Base-by-base conservation (phyloP, 441 rosid genomes). In the Erodium trifolium region DNA sequence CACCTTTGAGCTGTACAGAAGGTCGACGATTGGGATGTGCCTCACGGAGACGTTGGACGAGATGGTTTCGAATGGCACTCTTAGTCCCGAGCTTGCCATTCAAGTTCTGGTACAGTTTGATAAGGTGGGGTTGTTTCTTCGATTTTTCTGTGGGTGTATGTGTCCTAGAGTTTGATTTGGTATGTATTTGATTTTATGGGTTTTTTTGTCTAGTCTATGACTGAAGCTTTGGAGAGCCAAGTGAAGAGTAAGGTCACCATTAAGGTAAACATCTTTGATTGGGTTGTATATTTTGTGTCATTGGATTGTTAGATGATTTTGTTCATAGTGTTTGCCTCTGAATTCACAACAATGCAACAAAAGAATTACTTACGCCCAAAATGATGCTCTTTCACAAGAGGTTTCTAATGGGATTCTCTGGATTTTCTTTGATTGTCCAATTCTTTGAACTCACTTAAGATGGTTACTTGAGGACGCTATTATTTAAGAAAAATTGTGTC, bases 61-160 rank as follows among this genome's bases (percentile, higher is more conserved):
- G 86, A 95, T 95, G 99, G 98, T 95, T 74, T 86, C 81, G 71
- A 89, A 71, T 75, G 91, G 97, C 64, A 89, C 97, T 72, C 93
- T 95, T 62, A 87, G 83, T 76, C 99, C 98, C 4, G 95, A 95
- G 84, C 89, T 92, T 23, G 99, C 98, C 17, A 86, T 95, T 68
- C 97, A 92, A 82, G 98, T 94, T 76, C 97, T 95, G 73, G 89
- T 92, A 74, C 99, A 92, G 79, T 92, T 92, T 72, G 98, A 94
- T 73, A 90, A 92, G 99, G 99, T 90, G 69, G 53, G 70, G 35
- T 12, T 74, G 39, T 31, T 31, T 31, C 1, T 31, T 31, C 35
- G 1, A 31, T 31, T 31, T 31, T 31, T 31, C 3, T 31, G 35
- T 3, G 3, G 35, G 35, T 31, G 35, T 1, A 31, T 31, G 35